phyloP scores from a whole-genome alignment of 345 rosid genomes.

The Citrus glauca region DNA sequence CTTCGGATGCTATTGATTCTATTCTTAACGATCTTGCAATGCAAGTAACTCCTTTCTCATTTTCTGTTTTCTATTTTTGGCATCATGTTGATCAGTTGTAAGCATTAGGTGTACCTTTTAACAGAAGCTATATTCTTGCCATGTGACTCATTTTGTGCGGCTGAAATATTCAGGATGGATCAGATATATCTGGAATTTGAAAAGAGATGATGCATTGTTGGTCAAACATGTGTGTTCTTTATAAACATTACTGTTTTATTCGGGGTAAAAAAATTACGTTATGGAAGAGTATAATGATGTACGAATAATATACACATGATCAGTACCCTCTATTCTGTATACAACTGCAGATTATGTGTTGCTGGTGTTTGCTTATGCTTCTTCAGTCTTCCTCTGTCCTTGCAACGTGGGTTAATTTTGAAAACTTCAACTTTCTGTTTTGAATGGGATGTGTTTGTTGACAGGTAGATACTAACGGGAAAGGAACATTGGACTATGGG shows the following conservation, averaged over 20 bases:
- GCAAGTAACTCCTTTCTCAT: not conserved
- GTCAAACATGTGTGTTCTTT: not conserved
- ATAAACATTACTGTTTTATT: not conserved
- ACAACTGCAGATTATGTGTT: not conserved
- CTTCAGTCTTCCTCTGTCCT: not conserved
- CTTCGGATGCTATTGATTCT: not conserved
- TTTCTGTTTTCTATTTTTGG: not conserved
- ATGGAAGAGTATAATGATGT: not conserved
- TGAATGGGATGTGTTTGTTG: constrained; percentile 23
- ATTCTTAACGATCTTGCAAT: not conserved
- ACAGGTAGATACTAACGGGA: constrained; percentile 91
- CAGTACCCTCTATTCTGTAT: not conserved
- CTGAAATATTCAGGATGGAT: not conserved
- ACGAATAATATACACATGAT: not conserved
- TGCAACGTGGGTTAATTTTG: not conserved
- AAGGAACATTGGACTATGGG: constrained; percentile 84
- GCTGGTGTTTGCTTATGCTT: not conserved
- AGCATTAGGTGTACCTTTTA: not conserved
- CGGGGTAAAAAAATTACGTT: not conserved
- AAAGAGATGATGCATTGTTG: not conserved
- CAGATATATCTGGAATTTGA: not conserved
- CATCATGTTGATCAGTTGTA: not conserved
- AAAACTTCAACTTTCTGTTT: not conserved
- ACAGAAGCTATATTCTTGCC: not conserved
- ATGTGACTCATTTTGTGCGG: not conserved